Conservation (phyloP, 176 grass and related monocot genomes). For the Canna indica region DNA sequence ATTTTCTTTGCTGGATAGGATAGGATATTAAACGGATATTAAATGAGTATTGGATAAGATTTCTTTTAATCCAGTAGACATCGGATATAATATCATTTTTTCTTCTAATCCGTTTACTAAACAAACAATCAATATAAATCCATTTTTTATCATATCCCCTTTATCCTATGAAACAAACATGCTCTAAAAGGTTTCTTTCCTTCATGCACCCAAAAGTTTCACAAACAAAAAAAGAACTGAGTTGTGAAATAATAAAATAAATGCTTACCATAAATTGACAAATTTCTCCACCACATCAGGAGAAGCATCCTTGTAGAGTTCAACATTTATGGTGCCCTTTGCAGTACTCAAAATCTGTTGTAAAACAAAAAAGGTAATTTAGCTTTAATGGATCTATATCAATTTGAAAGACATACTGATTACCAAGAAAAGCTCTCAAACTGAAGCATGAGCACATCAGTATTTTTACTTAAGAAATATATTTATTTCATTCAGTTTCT, state of each 20-base stretch:
- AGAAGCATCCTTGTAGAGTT: slow-evolving; percentile 85
- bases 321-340: slow-evolving; percentile 70
- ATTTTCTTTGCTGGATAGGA: too few relatives aligned
- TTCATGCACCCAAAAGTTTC: background rate
- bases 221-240: background rate
- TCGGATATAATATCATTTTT: too few relatives aligned
- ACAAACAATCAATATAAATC: too few relatives aligned
- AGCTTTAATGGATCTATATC: background rate
- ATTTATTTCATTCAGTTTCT: background rate
- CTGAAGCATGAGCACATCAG: background rate
- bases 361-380: slow-evolving; percentile 16
- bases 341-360: slow-evolving; percentile 63
- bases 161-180: too few relatives aligned
- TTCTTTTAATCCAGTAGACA: too few relatives aligned
- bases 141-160: too few relatives aligned
- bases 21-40: too few relatives aligned
- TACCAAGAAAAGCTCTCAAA: background rate
- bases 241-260: background rate
- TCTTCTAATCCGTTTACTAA: too few relatives aligned
- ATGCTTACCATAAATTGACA: slow-evolving; percentile 64
- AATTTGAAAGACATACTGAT: background rate
- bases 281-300: slow-evolving; percentile 65
- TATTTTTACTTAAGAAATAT: background rate
- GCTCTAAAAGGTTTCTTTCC: background rate
- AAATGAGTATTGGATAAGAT: too few relatives aligned